Conservation (phyloP, 2,329 filamentous ascomycete genomes). For the Diaporthe amygdali region DNA sequence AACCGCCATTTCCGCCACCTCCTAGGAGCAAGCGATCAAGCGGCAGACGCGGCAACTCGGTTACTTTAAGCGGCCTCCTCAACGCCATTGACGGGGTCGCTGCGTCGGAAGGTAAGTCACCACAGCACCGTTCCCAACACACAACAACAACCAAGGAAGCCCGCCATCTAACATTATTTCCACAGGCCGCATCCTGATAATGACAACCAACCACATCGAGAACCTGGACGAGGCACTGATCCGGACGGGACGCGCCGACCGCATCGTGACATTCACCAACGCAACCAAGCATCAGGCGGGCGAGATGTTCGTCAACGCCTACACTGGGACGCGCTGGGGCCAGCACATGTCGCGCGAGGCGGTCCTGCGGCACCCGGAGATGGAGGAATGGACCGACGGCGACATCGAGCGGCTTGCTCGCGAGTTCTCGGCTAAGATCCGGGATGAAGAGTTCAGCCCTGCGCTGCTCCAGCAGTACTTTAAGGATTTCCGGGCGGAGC, state of each 20-base stretch:
- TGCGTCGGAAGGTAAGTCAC: conserved; percentile 20
- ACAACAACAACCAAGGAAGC: neutral
- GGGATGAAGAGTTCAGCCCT: conserved; percentile 17
- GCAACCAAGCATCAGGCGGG: conserved; percentile 18
- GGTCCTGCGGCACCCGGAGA: conserved; percentile 6
- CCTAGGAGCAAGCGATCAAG: neutral
- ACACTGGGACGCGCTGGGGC: conserved; percentile 19
- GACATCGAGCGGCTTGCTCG: conserved; percentile 13
- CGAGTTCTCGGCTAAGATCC: conserved; percentile 13
- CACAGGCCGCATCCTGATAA: conserved; percentile 22
- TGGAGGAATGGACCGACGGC: conserved; percentile 21
- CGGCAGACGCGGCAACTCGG: neutral
- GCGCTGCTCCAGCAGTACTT: conserved; percentile 24
- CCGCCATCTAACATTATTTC: neutral
- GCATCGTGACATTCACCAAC: conserved; percentile 21
- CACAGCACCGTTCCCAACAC: neutral
- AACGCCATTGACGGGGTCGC: conserved; percentile 23
- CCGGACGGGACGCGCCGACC: conserved; percentile 19
- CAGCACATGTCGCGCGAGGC: conserved; percentile 8
- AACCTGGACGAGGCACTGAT: conserved; percentile 24
- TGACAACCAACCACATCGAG: conserved; percentile 24
- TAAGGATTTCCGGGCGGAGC: conserved; percentile 24
- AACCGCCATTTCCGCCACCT: neutral
- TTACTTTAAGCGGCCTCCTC: conserved; percentile 22
- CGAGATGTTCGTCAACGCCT: conserved; percentile 22